Evolutionary conservation across 73 alveolate genomes (phyloP), one percentile per base, ranked within the genome.

Genomic region (Tetrahymena borealis): DNA sequence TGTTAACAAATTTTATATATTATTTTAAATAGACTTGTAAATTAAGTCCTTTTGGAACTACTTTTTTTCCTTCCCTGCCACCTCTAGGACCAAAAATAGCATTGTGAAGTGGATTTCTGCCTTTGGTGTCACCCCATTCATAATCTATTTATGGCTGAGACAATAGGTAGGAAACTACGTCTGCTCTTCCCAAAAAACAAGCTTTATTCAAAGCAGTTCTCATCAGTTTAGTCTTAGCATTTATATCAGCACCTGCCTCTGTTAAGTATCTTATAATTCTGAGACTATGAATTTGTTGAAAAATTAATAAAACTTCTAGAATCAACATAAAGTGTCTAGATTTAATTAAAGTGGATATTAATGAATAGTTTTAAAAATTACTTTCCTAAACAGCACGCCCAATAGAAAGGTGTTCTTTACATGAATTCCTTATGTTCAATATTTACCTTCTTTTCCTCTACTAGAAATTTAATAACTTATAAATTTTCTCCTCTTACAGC

Each of bases 41-140:
- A 60, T 60, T 60, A 60, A 60, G 85, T 60, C 85, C 85, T 60
- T 60, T 60, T 60, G 85, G 85, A 60, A 60, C 85, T 60, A 60
- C 91, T 42, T 93, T 85, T 85, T 90, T 93, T 33, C 95, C 95
- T 38, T 93, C 93, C 91, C 95, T 93, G 33, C 95, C 93, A 32
- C 95, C 95, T 40, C 91, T 79, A 32, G 95, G 95, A 18, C 93
- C 95, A 40, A 93, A 93, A 28, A 42, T 85, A 79, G 95, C 95
- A 85, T 93, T 93, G 39, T 93, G 95, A n/a, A 93, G 78, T 31
- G 95, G 93, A 93, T 93, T 41, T 93, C 95, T 78, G 39, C 95
- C 95, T 85, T 85, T 33, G 11, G 90, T 93, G 79, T 93, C 95
- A 20, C 93, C 95, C 78, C 40, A 78, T 40, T 79, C 78, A 93